A percentile compares a stretch with the other conserved stretches of the same genome.
Conservation (phyloP, 2,329 filamentous ascomycete species). For the Phialophora chinensis region DNA sequence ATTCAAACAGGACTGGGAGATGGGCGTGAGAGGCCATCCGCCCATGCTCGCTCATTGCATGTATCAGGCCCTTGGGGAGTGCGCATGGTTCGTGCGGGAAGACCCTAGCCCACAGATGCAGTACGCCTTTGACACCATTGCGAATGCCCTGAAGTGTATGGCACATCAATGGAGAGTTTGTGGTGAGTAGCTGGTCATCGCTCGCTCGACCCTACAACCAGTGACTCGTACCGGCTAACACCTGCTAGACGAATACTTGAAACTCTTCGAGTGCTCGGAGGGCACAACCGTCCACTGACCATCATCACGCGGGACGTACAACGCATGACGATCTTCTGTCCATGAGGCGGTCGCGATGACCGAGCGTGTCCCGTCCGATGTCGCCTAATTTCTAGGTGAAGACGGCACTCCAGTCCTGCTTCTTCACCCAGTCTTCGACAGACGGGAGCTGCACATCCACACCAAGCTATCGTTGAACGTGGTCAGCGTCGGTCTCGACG, state of each 20-base stretch:
- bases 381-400: constrained; percentile 7
- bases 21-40: neutral
- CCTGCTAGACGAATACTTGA: constrained; percentile 5
- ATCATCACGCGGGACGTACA: neutral
- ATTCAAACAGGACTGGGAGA: neutral
- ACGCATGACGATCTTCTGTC: neutral
- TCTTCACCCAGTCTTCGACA: constrained; percentile 39
- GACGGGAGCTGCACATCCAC: constrained; percentile 20
- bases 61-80: constrained; percentile 11
- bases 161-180: constrained; percentile 13
- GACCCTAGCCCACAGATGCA: neutral
- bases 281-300: neutral
- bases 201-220: neutral
- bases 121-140: constrained; percentile 6
- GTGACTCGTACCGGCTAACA: neutral
- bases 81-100: constrained; percentile 14
- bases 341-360: neutral
- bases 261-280: constrained; percentile 1
- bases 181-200: constrained; percentile 7
- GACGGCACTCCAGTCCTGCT: constrained; percentile 37
- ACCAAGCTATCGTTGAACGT: constrained; percentile 18
- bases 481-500: neutral
- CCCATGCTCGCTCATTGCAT: constrained; percentile 12
- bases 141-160: constrained; percentile 12
- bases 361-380: neutral